A percentile compares a stretch with the other conserved stretches of the same genome.
Conservation (phyloP, 805 yeast species). For the Ogataea nitratoaversa region DNA sequence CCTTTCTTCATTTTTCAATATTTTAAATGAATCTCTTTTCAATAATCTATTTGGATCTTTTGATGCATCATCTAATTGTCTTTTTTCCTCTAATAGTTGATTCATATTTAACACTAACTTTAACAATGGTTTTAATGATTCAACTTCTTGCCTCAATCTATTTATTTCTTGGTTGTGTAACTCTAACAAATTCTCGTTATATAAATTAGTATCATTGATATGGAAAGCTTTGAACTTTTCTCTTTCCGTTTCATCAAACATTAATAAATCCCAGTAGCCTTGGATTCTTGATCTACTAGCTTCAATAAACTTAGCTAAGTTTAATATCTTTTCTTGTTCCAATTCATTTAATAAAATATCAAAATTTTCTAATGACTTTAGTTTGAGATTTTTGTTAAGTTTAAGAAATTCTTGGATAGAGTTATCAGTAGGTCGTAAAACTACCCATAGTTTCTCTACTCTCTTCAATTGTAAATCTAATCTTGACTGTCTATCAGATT, state of each 20-base stretch:
- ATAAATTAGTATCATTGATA: conserved; percentile 34
- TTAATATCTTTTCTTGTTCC: conserved; percentile 53
- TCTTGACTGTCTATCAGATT: conserved; percentile 34
- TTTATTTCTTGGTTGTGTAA: conserved; percentile 41
- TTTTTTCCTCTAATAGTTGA: conserved; percentile 55
- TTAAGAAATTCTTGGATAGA: conserved; percentile 33
- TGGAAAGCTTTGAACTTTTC: conserved; percentile 40
- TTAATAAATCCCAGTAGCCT: conserved; percentile 58
- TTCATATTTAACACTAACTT: conserved; percentile 51
- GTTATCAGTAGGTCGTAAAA: conserved; percentile 33
- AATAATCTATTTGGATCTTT: conserved; percentile 77
- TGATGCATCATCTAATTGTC: conserved; percentile 60
- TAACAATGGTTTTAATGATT: conserved; percentile 51
- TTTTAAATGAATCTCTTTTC: conserved; percentile 71
- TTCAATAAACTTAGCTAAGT: conserved; percentile 62
- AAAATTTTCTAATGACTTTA: conserved; percentile 44
- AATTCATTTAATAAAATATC: conserved; percentile 55
- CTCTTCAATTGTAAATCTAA: conserved; percentile 30
- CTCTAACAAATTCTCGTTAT: conserved; percentile 56
- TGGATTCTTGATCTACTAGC: conserved; percentile 58
- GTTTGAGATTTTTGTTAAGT: conserved; percentile 44
- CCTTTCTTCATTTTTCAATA: conserved; percentile 76
- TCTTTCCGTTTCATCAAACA: conserved; percentile 51
- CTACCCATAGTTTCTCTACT: conserved; percentile 41
- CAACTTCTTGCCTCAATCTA: conserved; percentile 45